These are phyloP conservation scores for Hansenula lynferdii DNA, from an alignment of 1,139 yeast species.

Conservation along the genomic window DNA sequence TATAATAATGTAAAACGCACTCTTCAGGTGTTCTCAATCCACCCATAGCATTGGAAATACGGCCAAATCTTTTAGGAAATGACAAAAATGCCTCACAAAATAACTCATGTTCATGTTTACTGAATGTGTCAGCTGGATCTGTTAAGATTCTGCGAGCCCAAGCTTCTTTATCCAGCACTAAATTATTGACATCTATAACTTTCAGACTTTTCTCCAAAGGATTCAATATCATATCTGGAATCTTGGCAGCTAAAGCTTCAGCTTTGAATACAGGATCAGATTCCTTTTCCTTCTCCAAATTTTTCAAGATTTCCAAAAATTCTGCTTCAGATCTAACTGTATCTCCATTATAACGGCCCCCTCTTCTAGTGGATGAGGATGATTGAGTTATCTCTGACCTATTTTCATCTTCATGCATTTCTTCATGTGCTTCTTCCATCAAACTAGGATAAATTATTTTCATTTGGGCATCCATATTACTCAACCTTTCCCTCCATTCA, in stretches of 20 bases:
- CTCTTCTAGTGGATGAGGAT: slow-evolving; percentile 25
- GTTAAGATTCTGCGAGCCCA: slow-evolving; percentile 63
- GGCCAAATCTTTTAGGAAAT: slow-evolving; percentile 88
- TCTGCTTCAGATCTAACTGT: slow-evolving; percentile 86
- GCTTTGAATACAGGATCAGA: slow-evolving; percentile 81
- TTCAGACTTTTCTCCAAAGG: slow-evolving; percentile 48
- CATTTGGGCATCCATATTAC: slow-evolving; percentile 53
- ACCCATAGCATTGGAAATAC: slow-evolving; percentile 78
- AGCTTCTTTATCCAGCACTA: slow-evolving; percentile 55
- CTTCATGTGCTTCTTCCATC: slow-evolving; percentile 37
- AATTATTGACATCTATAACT: slow-evolving; percentile 66
- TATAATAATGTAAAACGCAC: slow-evolving; percentile 90
- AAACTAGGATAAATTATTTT: slow-evolving; percentile 43
- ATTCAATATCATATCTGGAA: slow-evolving; percentile 75
- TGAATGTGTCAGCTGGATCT: slow-evolving; percentile 70
- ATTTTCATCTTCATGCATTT: slow-evolving; percentile 22
- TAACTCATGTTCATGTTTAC: slow-evolving; percentile 67
- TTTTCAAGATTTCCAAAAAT: slow-evolving; percentile 71
- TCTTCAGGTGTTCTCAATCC: slow-evolving; percentile 76
- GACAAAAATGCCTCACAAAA: slow-evolving; percentile 79
- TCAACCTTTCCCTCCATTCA: slow-evolving; percentile 44
- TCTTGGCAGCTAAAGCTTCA: slow-evolving; percentile 71
- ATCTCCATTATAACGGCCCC: slow-evolving; percentile 66
- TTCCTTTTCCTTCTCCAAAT: slow-evolving; percentile 69
- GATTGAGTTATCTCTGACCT: slow-evolving; percentile 16